phyloP scores from a whole-genome alignment of 129 eudicot species.

The Mikania micrantha region DNA sequence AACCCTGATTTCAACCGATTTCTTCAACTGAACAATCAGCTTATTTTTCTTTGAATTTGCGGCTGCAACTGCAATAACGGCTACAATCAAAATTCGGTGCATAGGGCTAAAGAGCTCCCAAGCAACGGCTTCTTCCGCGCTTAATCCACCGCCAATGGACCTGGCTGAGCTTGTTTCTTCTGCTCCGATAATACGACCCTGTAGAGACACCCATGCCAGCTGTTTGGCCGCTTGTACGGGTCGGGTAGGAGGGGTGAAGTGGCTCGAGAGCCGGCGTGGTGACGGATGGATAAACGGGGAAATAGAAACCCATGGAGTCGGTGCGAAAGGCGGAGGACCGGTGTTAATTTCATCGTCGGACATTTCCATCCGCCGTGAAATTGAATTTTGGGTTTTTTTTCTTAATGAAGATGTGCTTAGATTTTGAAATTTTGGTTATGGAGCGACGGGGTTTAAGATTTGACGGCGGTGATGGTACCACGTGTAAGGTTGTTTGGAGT shows the following conservation, averaged over 20 bases:
- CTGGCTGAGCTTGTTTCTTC: constrained; percentile 64
- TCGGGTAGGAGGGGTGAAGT: constrained; percentile 48
- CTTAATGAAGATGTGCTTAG: not conserved
- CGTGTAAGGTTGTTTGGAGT: not conserved
- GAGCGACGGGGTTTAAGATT: constrained; percentile 2
- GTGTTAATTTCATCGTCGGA: constrained; percentile 14
- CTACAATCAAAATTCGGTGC: constrained; percentile 67
- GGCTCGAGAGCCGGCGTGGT: constrained; percentile 72
- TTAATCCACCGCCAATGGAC: constrained; percentile 45
- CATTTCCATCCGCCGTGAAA: constrained; percentile 18
- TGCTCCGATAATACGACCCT: constrained; percentile 69
- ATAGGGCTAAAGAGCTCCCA: constrained; percentile 86
- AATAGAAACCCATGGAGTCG: constrained; percentile 35
- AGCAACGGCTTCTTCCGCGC: constrained; percentile 40
- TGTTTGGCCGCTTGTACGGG: constrained; percentile 41
- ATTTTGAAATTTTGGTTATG: not conserved
- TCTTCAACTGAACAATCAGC: constrained; percentile 38
- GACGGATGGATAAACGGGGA: constrained; percentile 42
- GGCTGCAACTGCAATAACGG: constrained; percentile 61
- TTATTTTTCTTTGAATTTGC: constrained; percentile 44
- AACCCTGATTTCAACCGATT: constrained; percentile 73
- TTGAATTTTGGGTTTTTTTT: not conserved
- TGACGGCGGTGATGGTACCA: not conserved
- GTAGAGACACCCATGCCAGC: constrained; percentile 76
- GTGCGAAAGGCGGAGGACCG: constrained; percentile 16